Evolutionary conservation across 2,329 filamentous ascomycete genomes (phyloP), one percentile per base, ranked within the genome.

Genomic region (Fusarium sp.): DNA sequence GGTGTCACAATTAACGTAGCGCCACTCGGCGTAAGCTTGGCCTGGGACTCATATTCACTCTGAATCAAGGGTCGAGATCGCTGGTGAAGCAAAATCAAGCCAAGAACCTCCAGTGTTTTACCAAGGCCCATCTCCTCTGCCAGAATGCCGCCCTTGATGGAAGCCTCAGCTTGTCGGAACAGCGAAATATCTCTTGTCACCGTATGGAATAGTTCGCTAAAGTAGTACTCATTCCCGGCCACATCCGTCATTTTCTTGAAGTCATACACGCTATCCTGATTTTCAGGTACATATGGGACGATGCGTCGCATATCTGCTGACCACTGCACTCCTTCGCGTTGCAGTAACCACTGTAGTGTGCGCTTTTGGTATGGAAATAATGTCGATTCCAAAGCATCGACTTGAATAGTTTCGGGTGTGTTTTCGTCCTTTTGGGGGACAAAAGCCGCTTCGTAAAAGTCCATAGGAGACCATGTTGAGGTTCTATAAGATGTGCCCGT

Each of bases 41-140:
- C 81, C 33, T 64, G 42, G n/a, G 56, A 63, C 64, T 78, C 77
- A 40, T 50, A 54, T 9, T 63, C 40, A 30, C 69, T 78, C 46
- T 73, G 40, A 5, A 16, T 80, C 82, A 60, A 84, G 84, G 7
- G 77, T 25, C 69, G 89, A 82, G 59, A 46, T 11, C 78, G 79
- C 21, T 80, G 67, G 78, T 96, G 90, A 30, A 92, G 83, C 12
- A 89, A 84, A n/a, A 95, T 88, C 16, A 96, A 84, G 8, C 91
- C 88, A 49, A 95, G 89, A 5, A 94, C 85, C 81, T 96, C 94
- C 6, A 95, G 85, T 0, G 93, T 96, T 80, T 96, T 96, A 3
- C 93, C 93, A 2, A 96, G 84, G 0, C 93, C 93, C 93, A 96
- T 96, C 80, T 96, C 93, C 78, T 96, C 93, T 0, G 92, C 90